Evolutionary conservation across 495 filamentous ascomycete genomes (phyloP), one percentile per base, ranked within the genome.

Genomic region (Lentithecium fluviatile): DNA sequence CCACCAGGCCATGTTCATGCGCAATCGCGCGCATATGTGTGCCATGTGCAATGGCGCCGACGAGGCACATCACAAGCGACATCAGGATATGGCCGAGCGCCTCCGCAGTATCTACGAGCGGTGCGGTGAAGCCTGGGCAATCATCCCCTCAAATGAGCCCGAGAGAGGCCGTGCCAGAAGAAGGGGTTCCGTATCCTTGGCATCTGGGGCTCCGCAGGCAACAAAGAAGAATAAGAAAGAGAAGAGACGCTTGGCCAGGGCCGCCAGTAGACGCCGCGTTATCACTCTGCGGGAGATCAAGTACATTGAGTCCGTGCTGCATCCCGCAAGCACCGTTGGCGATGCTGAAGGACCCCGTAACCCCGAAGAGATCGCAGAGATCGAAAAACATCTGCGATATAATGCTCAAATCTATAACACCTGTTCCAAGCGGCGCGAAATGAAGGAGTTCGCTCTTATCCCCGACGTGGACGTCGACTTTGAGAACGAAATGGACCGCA

Each of bases 1-100:
- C 37, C 67, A 71, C 45, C 69, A 65, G 11, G 47, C 60, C 23
- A 49, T 73, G 21, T 71, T 71, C 58, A 62, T 69, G 50, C 61
- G 53, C 6, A 56, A 50, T 19, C 55, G 63, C 0, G 42, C n/a
- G 19, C 56, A 59, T 20, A 21, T 55, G 17, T 72, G 70, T 26
- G 56, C 20, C 11, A 52, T 56, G 4, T 72, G 70, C 60, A 46
- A 40, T 0, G 48, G 49, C 15, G 38, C 25, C 19, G 62, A 70
- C 15, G 55, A 45, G 24, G 45, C 60, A 36, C 68, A 72, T 42
- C 26, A 45, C 13, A 66, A 65, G 37, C 46, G 70, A 5, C 68
- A 72, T 48, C 43, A 48, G 15, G 52, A 60, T 23, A 63, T 72
- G 36, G 62, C 62, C 11, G 61, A 67, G 20, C 25, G 52, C 1